These are phyloP conservation scores for Heliocybe sulcata DNA, from an alignment of 1,284 basidiomycete genomes.

Conservation along the genomic window DNA sequence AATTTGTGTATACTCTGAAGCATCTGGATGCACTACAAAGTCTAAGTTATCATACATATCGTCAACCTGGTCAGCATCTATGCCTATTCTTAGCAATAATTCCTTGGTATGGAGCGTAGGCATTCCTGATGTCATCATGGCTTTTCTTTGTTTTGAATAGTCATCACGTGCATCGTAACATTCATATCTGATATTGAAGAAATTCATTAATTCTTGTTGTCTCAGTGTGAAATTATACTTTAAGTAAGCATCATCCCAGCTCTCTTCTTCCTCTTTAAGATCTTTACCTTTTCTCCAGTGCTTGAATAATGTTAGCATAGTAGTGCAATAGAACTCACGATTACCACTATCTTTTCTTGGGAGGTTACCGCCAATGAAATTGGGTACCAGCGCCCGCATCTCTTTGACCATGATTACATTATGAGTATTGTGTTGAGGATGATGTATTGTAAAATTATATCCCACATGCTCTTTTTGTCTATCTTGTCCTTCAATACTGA, in stretches of 20 bases:
- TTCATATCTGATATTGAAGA: constrained; percentile 15
- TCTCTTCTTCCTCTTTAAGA: constrained; percentile 6
- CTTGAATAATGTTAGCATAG: constrained; percentile 9
- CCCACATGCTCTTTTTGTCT: not conserved
- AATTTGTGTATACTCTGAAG: not conserved
- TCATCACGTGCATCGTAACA: constrained; percentile 17
- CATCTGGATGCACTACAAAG: not conserved
- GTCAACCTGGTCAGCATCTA: not conserved
- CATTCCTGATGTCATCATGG: not conserved
- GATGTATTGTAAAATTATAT: constrained; percentile 5
- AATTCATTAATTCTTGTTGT: constrained; percentile 11
- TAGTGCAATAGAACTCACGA: constrained; percentile 13
- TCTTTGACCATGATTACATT: constrained; percentile 4
- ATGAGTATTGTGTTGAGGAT: constrained; percentile 10
- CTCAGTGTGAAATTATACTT: constrained; percentile 7
- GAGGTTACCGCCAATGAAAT: constrained; percentile 12
- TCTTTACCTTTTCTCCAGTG: constrained; percentile 8
- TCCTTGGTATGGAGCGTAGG: not conserved
- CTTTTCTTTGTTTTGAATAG: constrained; percentile 6
- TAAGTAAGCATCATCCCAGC: constrained; percentile 11
- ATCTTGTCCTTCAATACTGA: not conserved
- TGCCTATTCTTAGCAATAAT: too few relatives aligned
- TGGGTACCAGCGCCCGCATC: constrained; percentile 3
- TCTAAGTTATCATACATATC: not conserved
- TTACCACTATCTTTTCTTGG: constrained; percentile 13